Base-by-base conservation (phyloP, 2,329 filamentous ascomycete species). In the Talaromyces sp. region DNA sequence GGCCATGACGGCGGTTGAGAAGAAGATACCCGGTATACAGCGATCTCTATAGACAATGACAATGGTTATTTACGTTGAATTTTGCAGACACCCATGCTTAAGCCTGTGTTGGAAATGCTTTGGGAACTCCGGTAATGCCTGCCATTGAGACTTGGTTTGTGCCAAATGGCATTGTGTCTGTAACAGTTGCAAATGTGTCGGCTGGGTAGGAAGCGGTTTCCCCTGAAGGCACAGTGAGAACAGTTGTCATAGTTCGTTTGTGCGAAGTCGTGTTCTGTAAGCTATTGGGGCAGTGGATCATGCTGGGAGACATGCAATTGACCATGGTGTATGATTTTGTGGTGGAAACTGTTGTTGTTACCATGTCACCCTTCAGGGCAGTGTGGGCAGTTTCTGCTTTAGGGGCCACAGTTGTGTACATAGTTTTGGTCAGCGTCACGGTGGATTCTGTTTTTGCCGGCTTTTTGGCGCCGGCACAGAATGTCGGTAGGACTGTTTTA, bases 281-380 rank as follows among this genome's bases (percentile, higher is more conserved):
- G 0, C 81, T 82, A 0, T 69, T 77, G 0, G 84, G 83, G 62
- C 84, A 86, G 64, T 81, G 78, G 0, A 82, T 59, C 0, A 72
- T 65, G 0, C 77, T 75, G n/a, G 69, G 38, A 65, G n/a, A n/a
- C n/a, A n/a, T n/a, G n/a, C 83, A 86, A 7, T 68, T 70, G 0
- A 78, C 68, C n/a, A 76, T 81, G 0, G 75, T 79, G 55, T 80
- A 80, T 0, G 75, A 79, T 2, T 77, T 70, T 3, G 71, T 67
- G 0, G 75, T 77, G 2, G 68, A 77, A 1, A 78, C 70, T 0
- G 78, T 81, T 0, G 58, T 59, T 21, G 54, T 26, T 5, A 54
- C 46, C 69, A 54, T 65, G 55, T n/a, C n/a, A 58, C 38, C 64
- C 13, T 63, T 49, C 10, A 58, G 32, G 7, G 38, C 51, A 11